Conservation (phyloP, 768 basidiomycete species). For the Krasilnikovozyma curviuscula region DNA sequence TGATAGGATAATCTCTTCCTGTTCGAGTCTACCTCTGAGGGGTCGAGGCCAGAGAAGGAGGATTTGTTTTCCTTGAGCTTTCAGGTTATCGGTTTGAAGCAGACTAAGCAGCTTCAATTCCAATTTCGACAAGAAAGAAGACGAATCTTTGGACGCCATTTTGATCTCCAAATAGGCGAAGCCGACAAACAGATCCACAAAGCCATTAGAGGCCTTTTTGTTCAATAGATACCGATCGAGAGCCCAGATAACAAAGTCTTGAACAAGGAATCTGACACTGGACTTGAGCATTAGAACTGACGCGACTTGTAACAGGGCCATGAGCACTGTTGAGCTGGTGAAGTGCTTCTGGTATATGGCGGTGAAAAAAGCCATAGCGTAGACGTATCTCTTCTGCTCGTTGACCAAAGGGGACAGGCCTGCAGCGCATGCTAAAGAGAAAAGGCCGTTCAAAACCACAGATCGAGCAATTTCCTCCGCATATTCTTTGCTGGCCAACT, state of each 20-base stretch:
- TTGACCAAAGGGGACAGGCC: conserved; percentile 54
- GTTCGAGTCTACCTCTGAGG: conserved; percentile 35
- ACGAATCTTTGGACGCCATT: conserved; percentile 1
- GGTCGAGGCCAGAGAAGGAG: conserved; percentile 59
- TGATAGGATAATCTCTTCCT: too few species aligned
- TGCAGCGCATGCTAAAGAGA: conserved; percentile 48
- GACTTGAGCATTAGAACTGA: conserved; percentile 44
- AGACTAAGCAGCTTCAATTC: conserved; percentile 40
- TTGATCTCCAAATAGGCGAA: conserved; percentile 2
- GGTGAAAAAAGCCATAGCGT: conserved; percentile 54
- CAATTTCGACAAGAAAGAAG: conserved; percentile 23
- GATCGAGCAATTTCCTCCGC: background rate
- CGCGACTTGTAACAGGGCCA: conserved; percentile 48
- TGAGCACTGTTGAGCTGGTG: conserved; percentile 40
- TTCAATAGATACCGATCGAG: conserved; percentile 35
- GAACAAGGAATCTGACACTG: conserved; percentile 48
- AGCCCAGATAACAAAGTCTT: conserved; percentile 63
- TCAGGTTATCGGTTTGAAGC: conserved; percentile 30
- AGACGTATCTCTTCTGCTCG: conserved; percentile 58
- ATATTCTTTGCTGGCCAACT: background rate
- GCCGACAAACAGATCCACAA: conserved; percentile 1
- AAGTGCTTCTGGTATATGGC: conserved; percentile 42
- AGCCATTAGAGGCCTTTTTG: background rate
- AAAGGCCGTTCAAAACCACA: conserved; percentile 57
- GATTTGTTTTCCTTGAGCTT: conserved; percentile 35